These are phyloP conservation scores for Aspergillus sp. DNA, from an alignment of 2,329 filamentous ascomycete species.

Conservation along the genomic window DNA sequence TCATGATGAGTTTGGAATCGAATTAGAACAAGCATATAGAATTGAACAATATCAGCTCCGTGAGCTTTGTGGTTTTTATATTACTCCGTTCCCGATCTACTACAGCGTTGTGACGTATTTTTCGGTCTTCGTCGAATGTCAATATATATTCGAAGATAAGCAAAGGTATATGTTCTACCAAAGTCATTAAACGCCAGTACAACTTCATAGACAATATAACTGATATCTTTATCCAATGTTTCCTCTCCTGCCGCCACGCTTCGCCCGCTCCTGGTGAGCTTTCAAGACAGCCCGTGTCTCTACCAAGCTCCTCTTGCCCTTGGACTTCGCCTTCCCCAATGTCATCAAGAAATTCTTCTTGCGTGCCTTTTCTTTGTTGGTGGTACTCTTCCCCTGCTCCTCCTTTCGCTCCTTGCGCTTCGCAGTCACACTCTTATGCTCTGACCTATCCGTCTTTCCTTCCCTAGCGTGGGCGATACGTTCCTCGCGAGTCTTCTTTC, in stretches of 20 bases:
- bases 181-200: not conserved
- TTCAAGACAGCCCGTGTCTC: constrained; percentile 79
- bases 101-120: not conserved
- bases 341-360: constrained; percentile 99
- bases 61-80: not conserved
- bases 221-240: constrained; percentile 52
- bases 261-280: constrained; percentile 78
- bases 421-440: constrained; percentile 84
- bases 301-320: constrained; percentile 90
- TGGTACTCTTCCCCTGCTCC: constrained; percentile 88
- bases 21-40: not conserved
- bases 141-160: not conserved
- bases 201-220: not conserved
- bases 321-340: constrained; percentile 89
- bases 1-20: not conserved
- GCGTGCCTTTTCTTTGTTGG: constrained; percentile 93
- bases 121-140: not conserved
- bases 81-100: not conserved
- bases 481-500: constrained; percentile 87
- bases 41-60: not conserved
- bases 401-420: constrained; percentile 85
- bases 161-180: not conserved
- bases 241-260: constrained; percentile 77
- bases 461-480: constrained; percentile 79
- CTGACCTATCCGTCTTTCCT: constrained; percentile 72